Evolutionary conservation across 371 early-diverging fungal genomes (phyloP).

Genomic region (Rhizopus arrhizus): DNA sequence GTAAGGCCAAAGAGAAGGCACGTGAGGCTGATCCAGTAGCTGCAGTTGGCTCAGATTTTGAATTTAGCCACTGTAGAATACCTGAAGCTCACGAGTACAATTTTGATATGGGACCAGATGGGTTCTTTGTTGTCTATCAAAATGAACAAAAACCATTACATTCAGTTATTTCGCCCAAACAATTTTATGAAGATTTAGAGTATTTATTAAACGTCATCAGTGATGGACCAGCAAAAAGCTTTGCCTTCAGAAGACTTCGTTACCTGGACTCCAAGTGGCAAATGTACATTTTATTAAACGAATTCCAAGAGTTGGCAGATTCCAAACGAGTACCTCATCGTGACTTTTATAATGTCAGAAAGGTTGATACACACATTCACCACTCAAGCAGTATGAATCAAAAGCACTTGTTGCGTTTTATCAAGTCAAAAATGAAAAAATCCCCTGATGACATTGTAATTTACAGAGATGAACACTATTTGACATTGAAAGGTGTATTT

Average conservation of each 20-base stretch:
- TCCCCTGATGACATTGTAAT: constrained; percentile 77
- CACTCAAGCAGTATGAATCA: constrained; percentile 98
- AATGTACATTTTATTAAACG: constrained; percentile 90
- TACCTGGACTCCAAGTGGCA: constrained; percentile 95
- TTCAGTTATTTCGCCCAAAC: constrained; percentile 74
- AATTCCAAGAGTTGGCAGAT: constrained; percentile 94
- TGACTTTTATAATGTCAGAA: constrained; percentile 98
- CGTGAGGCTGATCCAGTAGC: constrained; percentile 56
- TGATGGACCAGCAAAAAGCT: constrained; percentile 95
- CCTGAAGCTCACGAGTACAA: constrained; percentile 49
- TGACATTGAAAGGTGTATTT: constrained; percentile 85
- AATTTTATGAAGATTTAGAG: constrained; percentile 90
- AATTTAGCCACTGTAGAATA: constrained; percentile 60
- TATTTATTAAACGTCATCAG: constrained; percentile 78
- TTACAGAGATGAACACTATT: constrained; percentile 71
- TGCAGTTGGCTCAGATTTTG: constrained; percentile 63
- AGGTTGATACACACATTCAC: constrained; percentile 99
- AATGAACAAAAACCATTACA: constrained; percentile 41
- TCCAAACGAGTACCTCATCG: constrained; percentile 93
- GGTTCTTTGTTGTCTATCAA: constrained; percentile 16
- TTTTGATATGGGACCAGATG: constrained; percentile 20
- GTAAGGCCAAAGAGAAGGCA: constrained; percentile 48
- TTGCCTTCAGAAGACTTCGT: constrained; percentile 90
- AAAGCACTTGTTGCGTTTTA: constrained; percentile 96
- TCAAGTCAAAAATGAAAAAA: constrained; percentile 94